A percentile compares a stretch with the other conserved stretches of the same genome.
Conservation (phyloP, 1,139 yeast species). For the Kodamaea suecica region DNA sequence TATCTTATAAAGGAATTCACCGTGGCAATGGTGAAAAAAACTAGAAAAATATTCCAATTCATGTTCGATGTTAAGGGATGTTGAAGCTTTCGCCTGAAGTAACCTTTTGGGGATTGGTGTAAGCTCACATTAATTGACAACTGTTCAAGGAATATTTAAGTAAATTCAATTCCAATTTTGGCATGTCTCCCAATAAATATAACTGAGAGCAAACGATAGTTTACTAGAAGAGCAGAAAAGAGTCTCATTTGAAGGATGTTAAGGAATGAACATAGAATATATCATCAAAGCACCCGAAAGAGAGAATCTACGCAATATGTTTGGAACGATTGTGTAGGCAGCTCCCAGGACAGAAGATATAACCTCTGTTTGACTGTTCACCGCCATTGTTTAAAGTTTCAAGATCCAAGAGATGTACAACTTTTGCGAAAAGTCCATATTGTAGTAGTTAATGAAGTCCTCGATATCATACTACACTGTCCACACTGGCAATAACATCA, state of each 20-base stretch:
- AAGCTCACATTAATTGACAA: conserved; percentile 27
- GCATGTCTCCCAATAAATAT: conserved; percentile 44
- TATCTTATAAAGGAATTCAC: conserved; percentile 57
- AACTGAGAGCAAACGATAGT: conserved; percentile 44
- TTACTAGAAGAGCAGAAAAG: conserved; percentile 29
- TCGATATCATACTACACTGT: conserved; percentile 63
- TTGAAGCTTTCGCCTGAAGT: conserved; percentile 44
- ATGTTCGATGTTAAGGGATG: conserved; percentile 66
- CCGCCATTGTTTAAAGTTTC: conserved; percentile 47
- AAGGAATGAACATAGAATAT: conserved; percentile 51
- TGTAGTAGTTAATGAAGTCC: conserved; percentile 62
- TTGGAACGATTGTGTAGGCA: conserved; percentile 45
- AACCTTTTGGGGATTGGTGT: conserved; percentile 47
- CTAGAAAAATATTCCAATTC: conserved; percentile 60
- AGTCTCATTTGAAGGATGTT: conserved; percentile 52
- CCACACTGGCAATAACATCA: conserved; percentile 59
- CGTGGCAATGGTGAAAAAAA: conserved; percentile 62
- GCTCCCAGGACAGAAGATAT: conserved; percentile 33
- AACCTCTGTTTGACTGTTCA: conserved; percentile 46
- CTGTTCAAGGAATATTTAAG: conserved; percentile 43
- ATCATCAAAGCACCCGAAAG: conserved; percentile 32
- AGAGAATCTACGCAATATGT: conserved; percentile 45
- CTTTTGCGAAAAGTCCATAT: conserved; percentile 58
- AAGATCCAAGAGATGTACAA: conserved; percentile 54
- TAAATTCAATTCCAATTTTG: conserved; percentile 46